Evolutionary conservation across 352 stramenopile genomes (phyloP), one percentile per base, ranked within the genome.

Genomic region (Globisporangium nunn): DNA sequence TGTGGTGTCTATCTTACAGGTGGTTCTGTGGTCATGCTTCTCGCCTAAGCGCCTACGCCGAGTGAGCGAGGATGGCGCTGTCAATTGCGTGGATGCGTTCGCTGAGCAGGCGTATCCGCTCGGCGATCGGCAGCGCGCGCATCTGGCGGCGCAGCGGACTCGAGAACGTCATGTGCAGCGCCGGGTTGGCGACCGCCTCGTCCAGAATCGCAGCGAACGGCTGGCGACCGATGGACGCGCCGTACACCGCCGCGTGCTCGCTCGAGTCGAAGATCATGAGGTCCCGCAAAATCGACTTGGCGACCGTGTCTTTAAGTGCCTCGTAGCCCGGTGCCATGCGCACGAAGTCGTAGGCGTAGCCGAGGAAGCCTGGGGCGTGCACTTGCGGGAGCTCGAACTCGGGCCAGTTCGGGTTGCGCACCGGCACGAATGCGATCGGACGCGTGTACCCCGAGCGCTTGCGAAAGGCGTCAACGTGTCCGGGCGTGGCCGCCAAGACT

Each of bases 201-300:
- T 78, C 64, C 1, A 85, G 56, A 47, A 83, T 71, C 0, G 70
- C 74, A 10, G 62, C 70, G 46, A 81, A 90, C 0, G 72, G 75
- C 11, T 63, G 18, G 14, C 61, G 52, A n/a, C 72, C 72, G 18
- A 82, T 62, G 1, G 62, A 67, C 0, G 17, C 50, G 17, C 70
- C 75, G 31, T 89, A 88, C 7, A 65, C 69, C 10, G 69, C 56
- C 7, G 75, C 73, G 37, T 82, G 63, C 18, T 78, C 73, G 1
- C 57, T 47, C 23, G 79, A 85, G 54, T 86, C 75, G 46, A 92
- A 89, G 15, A 88, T 64, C 70, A 88, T 81, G 54, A 90, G 73
- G 37, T 90, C 75, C 39, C 85, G 87, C 37, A 90, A 55, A 50
- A 88, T 90, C 5, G 75, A 85, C 52, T 87, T 88, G 50, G 82